Conservation (phyloP, 208 protist species). For the Crithidia bombi region DNA sequence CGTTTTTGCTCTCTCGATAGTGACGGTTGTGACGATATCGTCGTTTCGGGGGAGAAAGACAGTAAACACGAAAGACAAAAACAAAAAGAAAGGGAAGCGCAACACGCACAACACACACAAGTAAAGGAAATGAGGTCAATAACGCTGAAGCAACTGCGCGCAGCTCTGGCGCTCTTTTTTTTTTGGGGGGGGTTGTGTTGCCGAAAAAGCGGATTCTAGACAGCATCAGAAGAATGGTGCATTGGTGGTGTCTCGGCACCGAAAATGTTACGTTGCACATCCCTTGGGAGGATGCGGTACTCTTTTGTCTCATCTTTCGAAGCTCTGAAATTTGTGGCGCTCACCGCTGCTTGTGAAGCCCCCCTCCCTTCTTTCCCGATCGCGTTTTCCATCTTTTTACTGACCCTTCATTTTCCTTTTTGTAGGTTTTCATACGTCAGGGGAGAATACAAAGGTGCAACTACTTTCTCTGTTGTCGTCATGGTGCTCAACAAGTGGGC, state of each 20-base stretch:
- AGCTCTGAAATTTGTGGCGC: background rate
- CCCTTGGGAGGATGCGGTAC: too few species aligned
- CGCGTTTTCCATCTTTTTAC: background rate
- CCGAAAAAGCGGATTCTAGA: too few species aligned
- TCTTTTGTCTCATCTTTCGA: background rate
- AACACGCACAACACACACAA: background rate
- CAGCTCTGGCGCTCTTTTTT: background rate
- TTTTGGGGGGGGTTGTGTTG: too few species aligned
- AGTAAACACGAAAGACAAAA: background rate
- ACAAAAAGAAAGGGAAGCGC: background rate
- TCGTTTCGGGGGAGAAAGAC: too few species aligned
- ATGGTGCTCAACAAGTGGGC: constrained; percentile 93
- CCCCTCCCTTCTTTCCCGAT: background rate
- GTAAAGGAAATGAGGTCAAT: too few species aligned
- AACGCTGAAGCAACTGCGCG: too few species aligned
- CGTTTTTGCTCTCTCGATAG: too few species aligned
- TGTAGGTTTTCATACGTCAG: background rate
- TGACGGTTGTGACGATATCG: too few species aligned
- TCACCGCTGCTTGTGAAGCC: background rate
- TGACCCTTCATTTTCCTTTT: background rate
- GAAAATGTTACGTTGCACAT: too few species aligned
- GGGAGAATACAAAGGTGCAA: background rate
- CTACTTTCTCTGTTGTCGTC: background rate
- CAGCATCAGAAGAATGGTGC: too few species aligned
- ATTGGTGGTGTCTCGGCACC: too few species aligned